Percentiles rank a stretch among this genome's conserved stretches.
Conservation (phyloP, 164 flowering plant genomes). For the Tinospora cordifolia region DNA sequence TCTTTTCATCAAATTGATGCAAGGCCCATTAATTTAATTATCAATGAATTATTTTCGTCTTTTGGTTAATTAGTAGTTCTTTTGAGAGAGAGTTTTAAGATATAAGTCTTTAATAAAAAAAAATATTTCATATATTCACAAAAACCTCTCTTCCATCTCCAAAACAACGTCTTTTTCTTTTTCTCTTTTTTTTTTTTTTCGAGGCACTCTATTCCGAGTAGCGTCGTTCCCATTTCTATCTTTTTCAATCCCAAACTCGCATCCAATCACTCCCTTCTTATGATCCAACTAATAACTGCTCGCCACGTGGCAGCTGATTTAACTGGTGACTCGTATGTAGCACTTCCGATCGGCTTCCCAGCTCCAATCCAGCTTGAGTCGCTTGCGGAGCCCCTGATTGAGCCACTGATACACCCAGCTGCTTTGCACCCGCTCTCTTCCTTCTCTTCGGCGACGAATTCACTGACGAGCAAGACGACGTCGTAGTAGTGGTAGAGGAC, state of each 20-base stretch:
- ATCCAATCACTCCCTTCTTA: background rate
- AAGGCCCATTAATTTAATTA: no score
- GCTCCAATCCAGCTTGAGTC: background rate
- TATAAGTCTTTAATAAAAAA: background rate
- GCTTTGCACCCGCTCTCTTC: constrained; percentile 7
- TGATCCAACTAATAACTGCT: background rate
- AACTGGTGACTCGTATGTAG: background rate
- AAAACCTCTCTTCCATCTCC: background rate
- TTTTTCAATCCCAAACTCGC: background rate
- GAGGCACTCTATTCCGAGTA: no score
- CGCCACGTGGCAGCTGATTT: background rate
- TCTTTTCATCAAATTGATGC: no score
- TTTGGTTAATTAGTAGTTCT: no score
- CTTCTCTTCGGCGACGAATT: constrained; percentile 23
- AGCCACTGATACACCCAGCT: background rate
- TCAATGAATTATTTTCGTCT: no score
- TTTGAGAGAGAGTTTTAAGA: background rate
- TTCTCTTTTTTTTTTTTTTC: no score
- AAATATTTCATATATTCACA: background rate
- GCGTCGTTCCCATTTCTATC: no score
- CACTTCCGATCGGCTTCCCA: background rate
- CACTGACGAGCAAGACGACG: constrained; percentile 1
- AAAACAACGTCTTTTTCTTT: background rate
- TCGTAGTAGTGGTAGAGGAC: background rate
- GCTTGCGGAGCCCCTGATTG: background rate